A percentile compares a stretch with the other conserved stretches of the same genome.
phyloP scores from a whole-genome alignment of 2,329 filamentous ascomycete species.

The Xylariaceae sp. region DNA sequence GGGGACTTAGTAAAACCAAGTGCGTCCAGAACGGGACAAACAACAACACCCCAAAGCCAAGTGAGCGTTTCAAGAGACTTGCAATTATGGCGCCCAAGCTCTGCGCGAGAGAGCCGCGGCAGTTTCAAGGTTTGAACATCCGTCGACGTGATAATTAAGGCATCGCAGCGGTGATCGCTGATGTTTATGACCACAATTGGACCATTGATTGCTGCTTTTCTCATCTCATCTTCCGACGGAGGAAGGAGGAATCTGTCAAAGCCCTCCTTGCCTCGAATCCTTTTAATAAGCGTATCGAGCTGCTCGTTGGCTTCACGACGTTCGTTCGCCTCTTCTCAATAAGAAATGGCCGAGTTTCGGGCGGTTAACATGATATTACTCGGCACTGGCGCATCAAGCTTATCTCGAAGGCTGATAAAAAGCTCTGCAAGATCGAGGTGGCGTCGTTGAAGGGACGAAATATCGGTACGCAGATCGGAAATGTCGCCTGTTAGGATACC shows the following conservation, averaged over 20 bases:
- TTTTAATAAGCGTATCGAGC: conserved; percentile 5
- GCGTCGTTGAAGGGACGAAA: not conserved
- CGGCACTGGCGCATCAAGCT: not conserved
- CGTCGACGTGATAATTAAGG: conserved; percentile 27
- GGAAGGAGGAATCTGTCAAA: conserved; percentile 29
- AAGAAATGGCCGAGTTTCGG: not conserved
- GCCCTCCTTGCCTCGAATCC: conserved; percentile 24
- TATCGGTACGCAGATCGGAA: not conserved
- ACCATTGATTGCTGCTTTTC: conserved; percentile 21
- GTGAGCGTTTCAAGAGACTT: not conserved
- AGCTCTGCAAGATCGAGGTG: not conserved
- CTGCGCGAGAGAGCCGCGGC: conserved; percentile 8
- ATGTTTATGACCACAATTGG: conserved; percentile 34
- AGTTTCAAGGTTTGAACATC: conserved; percentile 22
- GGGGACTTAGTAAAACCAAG: not conserved
- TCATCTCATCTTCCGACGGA: conserved; percentile 22
- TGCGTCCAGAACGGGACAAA: not conserved
- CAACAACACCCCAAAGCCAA: not conserved
- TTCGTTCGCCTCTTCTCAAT: no score
- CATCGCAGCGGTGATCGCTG: conserved; percentile 31
- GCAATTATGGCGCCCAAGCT: no score
- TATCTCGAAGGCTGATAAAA: not conserved
- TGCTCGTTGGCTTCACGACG: not conserved
- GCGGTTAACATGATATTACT: not conserved
- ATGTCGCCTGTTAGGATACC: conserved; percentile 26